These are phyloP conservation scores for Lasiodiplodia theobromae DNA, from an alignment of 2,329 filamentous ascomycete species.

Conservation along the genomic window DNA sequence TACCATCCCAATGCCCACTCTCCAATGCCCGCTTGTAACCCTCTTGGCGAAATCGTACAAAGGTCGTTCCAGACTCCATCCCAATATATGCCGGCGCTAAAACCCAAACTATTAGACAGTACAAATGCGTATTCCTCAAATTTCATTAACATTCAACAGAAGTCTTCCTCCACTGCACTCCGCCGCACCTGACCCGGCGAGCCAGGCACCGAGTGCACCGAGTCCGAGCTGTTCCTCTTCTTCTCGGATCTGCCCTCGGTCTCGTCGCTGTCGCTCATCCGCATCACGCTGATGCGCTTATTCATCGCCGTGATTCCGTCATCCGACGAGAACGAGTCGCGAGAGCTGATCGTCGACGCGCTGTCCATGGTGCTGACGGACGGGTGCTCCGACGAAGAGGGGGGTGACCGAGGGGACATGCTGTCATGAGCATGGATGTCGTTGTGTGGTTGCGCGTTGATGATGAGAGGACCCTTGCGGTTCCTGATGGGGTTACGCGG, in stretches of 20 bases:
- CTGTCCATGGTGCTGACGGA: conserved; percentile 36
- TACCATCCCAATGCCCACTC: conserved; percentile 14
- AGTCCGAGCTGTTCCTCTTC: conserved; percentile 43
- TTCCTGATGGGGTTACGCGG: conserved; percentile 72
- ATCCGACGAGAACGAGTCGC: conserved; percentile 40
- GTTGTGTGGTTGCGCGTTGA: conserved; percentile 32
- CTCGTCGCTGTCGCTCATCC: conserved; percentile 35
- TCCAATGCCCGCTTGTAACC: conserved; percentile 15
- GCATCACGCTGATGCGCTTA: conserved; percentile 23
- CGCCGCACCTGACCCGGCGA: conserved; percentile 39
- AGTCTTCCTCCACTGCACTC: conserved; percentile 20
- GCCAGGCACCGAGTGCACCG: conserved; percentile 52
- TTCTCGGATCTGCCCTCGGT: conserved; percentile 37
- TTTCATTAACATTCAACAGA: conserved; percentile 16
- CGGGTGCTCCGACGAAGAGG: conserved; percentile 24
- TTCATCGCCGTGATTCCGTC: conserved; percentile 34
- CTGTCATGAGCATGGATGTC: conserved; percentile 33
- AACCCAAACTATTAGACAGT: conserved; percentile 21
- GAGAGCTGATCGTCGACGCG: conserved; percentile 42
- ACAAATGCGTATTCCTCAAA: conserved; percentile 9
- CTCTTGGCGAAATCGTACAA: conserved; percentile 10
- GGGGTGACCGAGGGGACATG: conserved; percentile 44
- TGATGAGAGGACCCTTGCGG: conserved; percentile 43
- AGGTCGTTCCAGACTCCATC: conserved; percentile 22
- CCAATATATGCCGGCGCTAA: conserved; percentile 26